Evolutionary conservation across 2,329 filamentous ascomycete species (phyloP).

Genomic region (Amylocarpus encephaloides): DNA sequence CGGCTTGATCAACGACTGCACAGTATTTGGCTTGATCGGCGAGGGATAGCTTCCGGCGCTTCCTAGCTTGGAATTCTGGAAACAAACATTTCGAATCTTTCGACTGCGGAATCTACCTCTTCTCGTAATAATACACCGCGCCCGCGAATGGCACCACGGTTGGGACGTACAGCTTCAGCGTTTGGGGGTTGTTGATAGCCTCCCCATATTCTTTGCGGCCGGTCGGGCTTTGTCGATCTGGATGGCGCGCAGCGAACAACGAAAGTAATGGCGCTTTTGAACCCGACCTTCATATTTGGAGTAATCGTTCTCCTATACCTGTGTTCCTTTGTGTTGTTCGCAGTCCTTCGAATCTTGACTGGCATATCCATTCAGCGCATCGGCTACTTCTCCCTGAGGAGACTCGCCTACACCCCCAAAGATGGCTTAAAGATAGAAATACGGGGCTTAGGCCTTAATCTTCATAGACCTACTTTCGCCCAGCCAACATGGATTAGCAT

Average conservation of each 20-base stretch:
- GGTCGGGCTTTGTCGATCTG: not conserved
- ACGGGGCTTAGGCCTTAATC: conserved; percentile 75
- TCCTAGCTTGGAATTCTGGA: not conserved
- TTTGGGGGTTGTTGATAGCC: conserved; percentile 3
- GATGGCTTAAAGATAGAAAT: conserved; percentile 89
- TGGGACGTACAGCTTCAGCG: conserved; percentile 3
- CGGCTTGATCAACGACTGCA: not conserved
- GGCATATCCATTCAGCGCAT: conserved; percentile 94
- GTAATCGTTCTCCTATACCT: conserved; percentile 82
- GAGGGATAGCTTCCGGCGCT: not conserved
- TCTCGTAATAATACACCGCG: not conserved
- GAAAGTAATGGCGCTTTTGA: conserved; percentile 54
- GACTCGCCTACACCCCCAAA: conserved; percentile 81
- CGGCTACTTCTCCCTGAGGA: conserved; percentile 84
- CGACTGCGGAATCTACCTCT: not conserved
- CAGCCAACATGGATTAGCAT: conserved; percentile 96
- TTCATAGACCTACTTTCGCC: conserved; percentile 92
- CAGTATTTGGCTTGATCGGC: not conserved
- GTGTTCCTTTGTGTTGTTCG: conserved; percentile 87
- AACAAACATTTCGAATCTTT: not conserved
- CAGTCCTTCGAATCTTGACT: conserved; percentile 83
- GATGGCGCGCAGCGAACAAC: conserved; percentile 21
- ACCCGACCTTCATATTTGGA: conserved; percentile 79
- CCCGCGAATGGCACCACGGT: conserved; percentile 16
- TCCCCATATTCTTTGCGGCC: not conserved